Base-by-base conservation (phyloP, 2,329 filamentous ascomycete genomes). In the Ambrosiella xylebori region DNA sequence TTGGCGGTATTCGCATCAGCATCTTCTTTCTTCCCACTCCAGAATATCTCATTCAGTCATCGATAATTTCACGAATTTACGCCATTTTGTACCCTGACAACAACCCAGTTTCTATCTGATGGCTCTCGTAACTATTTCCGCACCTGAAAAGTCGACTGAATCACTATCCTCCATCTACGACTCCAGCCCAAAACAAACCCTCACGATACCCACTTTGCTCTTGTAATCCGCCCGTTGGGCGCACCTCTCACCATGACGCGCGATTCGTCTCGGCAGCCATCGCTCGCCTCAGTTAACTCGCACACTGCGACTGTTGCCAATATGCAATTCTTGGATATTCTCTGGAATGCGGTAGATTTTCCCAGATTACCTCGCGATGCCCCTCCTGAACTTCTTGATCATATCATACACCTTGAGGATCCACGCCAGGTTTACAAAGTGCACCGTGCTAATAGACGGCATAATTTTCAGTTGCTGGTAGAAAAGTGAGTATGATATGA, bases 391-490 rank as follows among this genome's bases (percentile, higher is more conserved):
- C 69, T 85, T 57, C 74, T 70, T 60, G 73, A 78, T 9, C 67
- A 77, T 54, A 71, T 81, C 19, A 71, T 79, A 59, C 73, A 80
- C 57, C 72, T 85, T 57, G 77, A 83, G 55, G 81, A 82, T 61
- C 81, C 81, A 2, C 76, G 73, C 61, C 74, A 74, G 57, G 74
- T 83, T 51, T 84, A 83, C 63, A 74, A 76, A 39, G 75, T 84
- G 17, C 76, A 84, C 65, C 74, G 73, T 55, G 80, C 81, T 37
- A 77, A 73, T 62, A 77, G 81, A 39, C 77, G 81, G 3, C 79
- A 83, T 64, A 74, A 77, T 62, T 81, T 85, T 61, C 84, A 88
- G 66, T 70, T 78, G 2, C 69, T 88, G 13, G 80, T 88, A 12
- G 81, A 85, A 65, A 81, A 77, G 82, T 85, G 66, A 63, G 76